Percentiles rank a stretch among this genome's conserved stretches.
These are phyloP conservation scores for Adansonia digitata DNA, from an alignment of 345 rosid genomes.

Conservation along the genomic window DNA sequence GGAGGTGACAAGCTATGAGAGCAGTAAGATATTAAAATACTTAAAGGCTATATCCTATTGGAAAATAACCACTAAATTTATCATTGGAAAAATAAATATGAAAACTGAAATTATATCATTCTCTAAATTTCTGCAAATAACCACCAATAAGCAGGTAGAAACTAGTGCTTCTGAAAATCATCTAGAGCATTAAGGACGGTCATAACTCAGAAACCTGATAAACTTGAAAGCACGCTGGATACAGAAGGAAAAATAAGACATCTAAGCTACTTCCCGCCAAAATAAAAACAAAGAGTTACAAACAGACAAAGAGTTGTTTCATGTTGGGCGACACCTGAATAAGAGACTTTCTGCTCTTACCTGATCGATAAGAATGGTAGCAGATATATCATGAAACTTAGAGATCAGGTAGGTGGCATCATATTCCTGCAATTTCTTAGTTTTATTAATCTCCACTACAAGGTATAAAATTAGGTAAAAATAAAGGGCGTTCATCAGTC, in stretches of 20 bases:
- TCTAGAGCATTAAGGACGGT: neutral
- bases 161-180: too few species aligned
- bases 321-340: neutral
- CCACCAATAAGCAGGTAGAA: too few species aligned
- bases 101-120: neutral
- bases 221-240: neutral
- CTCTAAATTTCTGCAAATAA: neutral
- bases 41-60: neutral
- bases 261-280: conserved; percentile 3
- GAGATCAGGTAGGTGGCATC: conserved; percentile 72
- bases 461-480: neutral
- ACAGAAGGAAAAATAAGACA: neutral
- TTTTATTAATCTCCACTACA: neutral
- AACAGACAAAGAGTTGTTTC: neutral
- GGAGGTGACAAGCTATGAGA: neutral
- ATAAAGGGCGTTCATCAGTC: neutral
- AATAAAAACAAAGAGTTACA: neutral
- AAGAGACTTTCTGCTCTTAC: conserved; percentile 27
- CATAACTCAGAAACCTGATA: neutral
- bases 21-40: neutral
- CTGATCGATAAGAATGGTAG: conserved; percentile 88
- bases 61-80: too few species aligned
- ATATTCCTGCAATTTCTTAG: conserved; percentile 65
- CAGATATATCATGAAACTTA: conserved; percentile 52
- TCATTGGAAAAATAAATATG: neutral